phyloP scores from a whole-genome alignment of 192 early-diverging fungal species.

The Umbelopsis vinacea region DNA sequence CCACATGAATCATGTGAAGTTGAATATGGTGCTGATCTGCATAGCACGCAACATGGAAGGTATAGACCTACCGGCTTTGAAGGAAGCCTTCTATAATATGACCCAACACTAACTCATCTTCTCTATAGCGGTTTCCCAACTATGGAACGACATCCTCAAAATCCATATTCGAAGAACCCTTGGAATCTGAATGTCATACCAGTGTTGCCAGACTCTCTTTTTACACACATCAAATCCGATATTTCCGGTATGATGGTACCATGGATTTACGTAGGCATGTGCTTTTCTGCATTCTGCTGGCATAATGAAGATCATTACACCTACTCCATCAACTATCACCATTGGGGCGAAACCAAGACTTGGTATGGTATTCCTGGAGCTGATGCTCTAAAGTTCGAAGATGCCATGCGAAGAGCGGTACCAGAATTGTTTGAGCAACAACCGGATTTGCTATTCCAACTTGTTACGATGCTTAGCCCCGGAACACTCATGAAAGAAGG shows the following conservation, averaged over 20 bases:
- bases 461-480: slow-evolving; percentile 92
- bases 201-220: slow-evolving; percentile 77
- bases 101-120: not conserved
- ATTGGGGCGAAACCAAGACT: slow-evolving; percentile 96
- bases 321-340: slow-evolving; percentile 96
- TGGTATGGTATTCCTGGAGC: slow-evolving; percentile 95
- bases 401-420: slow-evolving; percentile 74
- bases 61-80: slow-evolving; percentile 28
- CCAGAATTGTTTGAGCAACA: slow-evolving; percentile 90
- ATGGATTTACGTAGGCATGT: slow-evolving; percentile 97
- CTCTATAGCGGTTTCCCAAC: slow-evolving; percentile 81
- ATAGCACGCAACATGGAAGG: slow-evolving; percentile 90
- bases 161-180: slow-evolving; percentile 71
- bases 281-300: slow-evolving; percentile 97
- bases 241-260: slow-evolving; percentile 98
- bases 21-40: slow-evolving; percentile 96
- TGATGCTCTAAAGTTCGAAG: slow-evolving; percentile 82
- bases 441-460: slow-evolving; percentile 92
- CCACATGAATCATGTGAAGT: slow-evolving; percentile 90
- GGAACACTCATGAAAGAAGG: slow-evolving; percentile 67
- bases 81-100: not conserved
- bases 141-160: slow-evolving; percentile 61
- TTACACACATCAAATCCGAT: slow-evolving; percentile 87
- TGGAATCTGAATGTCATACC: slow-evolving; percentile 94
- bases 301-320: slow-evolving; percentile 98